These are phyloP conservation scores for Catenaria anguillulae DNA, from an alignment of 371 early-diverging fungal genomes.

Conservation along the genomic window DNA sequence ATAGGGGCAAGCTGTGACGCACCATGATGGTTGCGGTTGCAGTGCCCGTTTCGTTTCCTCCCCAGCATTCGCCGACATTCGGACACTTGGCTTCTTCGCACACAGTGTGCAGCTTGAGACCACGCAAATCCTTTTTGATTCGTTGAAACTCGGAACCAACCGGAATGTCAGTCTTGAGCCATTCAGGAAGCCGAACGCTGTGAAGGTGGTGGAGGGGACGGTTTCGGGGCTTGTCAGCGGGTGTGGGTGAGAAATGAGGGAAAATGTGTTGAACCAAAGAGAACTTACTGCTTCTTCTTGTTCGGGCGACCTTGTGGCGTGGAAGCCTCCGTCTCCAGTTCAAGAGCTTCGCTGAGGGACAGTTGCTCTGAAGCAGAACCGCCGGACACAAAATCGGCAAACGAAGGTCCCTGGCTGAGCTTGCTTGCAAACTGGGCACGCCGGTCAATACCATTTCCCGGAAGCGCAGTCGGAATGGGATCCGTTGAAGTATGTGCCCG, in stretches of 20 bases:
- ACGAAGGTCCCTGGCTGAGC: conserved; percentile 38
- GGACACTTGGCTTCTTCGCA: conserved; percentile 96
- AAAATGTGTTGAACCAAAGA: not conserved
- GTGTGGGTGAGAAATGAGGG: too few relatives aligned
- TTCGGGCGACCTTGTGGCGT: not conserved
- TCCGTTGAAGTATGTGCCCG: too few relatives aligned
- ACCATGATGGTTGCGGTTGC: conserved; percentile 97
- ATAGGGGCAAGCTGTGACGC: too few relatives aligned
- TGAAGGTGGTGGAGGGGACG: not conserved
- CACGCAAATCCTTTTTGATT: conserved; percentile 79
- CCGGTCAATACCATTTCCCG: too few relatives aligned
- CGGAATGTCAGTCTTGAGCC: conserved; percentile 91
- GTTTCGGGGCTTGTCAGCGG: not conserved
- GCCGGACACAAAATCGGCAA: conserved; percentile 52
- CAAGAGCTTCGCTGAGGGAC: conserved; percentile 45
- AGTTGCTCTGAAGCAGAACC: conserved; percentile 32
- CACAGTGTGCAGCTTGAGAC: conserved; percentile 78
- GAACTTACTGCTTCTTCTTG: not conserved
- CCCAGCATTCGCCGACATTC: conserved; percentile 97
- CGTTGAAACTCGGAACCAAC: conserved; percentile 58
- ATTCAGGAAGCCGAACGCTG: conserved; percentile 51
- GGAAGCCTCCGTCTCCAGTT: conserved; percentile 25
- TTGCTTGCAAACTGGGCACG: conserved; percentile 31
- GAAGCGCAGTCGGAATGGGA: too few relatives aligned
- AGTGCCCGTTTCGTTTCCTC: conserved; percentile 85